phyloP scores from a whole-genome alignment of 2,329 filamentous ascomycete species.

The Tricladium varicosporioides region DNA sequence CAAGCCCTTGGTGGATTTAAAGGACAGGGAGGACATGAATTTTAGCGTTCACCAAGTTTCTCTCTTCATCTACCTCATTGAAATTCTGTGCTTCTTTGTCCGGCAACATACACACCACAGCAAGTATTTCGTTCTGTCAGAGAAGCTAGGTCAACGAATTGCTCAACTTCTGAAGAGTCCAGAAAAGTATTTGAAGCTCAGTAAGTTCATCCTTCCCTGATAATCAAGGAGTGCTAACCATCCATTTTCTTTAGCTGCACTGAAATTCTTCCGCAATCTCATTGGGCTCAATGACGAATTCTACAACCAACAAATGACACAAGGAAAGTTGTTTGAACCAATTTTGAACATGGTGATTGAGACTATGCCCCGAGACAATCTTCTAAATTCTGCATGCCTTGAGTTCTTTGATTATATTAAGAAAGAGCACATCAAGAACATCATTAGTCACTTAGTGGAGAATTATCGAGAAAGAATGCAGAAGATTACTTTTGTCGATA shows the following conservation, averaged over 20 bases:
- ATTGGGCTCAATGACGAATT: slow-evolving; percentile 86
- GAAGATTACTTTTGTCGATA: slow-evolving; percentile 77
- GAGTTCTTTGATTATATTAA: slow-evolving; percentile 93
- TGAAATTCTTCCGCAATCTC: slow-evolving; percentile 91
- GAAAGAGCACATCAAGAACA: slow-evolving; percentile 74
- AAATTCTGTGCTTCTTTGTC: slow-evolving; percentile 92
- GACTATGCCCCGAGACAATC: slow-evolving; percentile 87
- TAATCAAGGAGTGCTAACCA: slow-evolving; percentile 15
- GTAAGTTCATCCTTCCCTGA: slow-evolving; percentile 48
- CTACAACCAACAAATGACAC: slow-evolving; percentile 80
- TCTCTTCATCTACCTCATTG: slow-evolving; percentile 87
- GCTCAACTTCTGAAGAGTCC: slow-evolving; percentile 77
- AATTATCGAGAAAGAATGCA: slow-evolving; percentile 77
- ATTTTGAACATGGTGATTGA: slow-evolving; percentile 81
- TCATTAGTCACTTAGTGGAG: slow-evolving; percentile 81
- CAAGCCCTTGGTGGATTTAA: slow-evolving; percentile 78
- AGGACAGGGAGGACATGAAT: slow-evolving; percentile 64
- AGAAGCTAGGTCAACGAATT: slow-evolving; percentile 76
- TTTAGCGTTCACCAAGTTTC: slow-evolving; percentile 82
- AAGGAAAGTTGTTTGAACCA: slow-evolving; percentile 77
- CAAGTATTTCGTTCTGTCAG: slow-evolving; percentile 81
- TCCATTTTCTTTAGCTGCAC: slow-evolving; percentile 56
- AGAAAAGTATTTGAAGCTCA: slow-evolving; percentile 90
- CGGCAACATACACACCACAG: slow-evolving; percentile 83
- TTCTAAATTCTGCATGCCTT: slow-evolving; percentile 88